These are phyloP conservation scores for Cajanus cajan DNA, from an alignment of 306 rosid species.

Conservation along the genomic window DNA sequence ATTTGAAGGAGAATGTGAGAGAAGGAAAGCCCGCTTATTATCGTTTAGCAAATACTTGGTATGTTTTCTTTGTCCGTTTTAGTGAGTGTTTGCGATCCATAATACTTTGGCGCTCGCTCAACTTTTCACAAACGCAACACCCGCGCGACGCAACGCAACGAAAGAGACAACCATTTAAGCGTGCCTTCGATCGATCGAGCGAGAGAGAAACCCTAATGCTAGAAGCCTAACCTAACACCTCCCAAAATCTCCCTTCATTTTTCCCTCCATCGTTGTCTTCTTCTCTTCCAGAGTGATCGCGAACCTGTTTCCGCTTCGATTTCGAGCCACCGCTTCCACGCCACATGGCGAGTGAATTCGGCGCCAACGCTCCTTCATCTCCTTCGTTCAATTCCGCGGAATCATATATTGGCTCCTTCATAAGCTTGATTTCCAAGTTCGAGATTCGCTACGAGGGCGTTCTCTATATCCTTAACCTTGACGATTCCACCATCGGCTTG, in stretches of 20 bases:
- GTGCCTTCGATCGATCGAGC: not conserved
- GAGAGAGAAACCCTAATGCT: slow-evolving; percentile 27
- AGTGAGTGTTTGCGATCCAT: not conserved
- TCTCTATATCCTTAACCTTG: slow-evolving; percentile 45
- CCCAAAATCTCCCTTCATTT: not conserved
- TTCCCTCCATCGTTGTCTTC: not conserved
- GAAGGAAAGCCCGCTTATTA: slow-evolving; percentile 22
- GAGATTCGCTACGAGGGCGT: slow-evolving; percentile 83
- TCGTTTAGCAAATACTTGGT: not conserved
- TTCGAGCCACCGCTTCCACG: not conserved
- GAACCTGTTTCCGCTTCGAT: not conserved
- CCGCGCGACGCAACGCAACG: not conserved
- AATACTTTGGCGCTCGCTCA: not conserved
- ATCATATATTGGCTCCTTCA: slow-evolving; percentile 58
- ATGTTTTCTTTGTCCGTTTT: not conserved
- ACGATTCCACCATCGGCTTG: slow-evolving; percentile 64
- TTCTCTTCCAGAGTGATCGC: not conserved
- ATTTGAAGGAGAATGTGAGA: not conserved
- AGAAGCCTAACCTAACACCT: not conserved
- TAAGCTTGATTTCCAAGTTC: slow-evolving; percentile 63
- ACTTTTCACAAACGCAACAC: slow-evolving; percentile 3
- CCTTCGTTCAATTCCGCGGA: slow-evolving; percentile 32
- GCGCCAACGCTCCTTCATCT: slow-evolving; percentile 1
- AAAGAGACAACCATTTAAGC: not conserved
- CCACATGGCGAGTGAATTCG: slow-evolving; percentile 50